Base-by-base conservation (phyloP, 305 asterid genomes). In the Stenogyne calaminthoides region DNA sequence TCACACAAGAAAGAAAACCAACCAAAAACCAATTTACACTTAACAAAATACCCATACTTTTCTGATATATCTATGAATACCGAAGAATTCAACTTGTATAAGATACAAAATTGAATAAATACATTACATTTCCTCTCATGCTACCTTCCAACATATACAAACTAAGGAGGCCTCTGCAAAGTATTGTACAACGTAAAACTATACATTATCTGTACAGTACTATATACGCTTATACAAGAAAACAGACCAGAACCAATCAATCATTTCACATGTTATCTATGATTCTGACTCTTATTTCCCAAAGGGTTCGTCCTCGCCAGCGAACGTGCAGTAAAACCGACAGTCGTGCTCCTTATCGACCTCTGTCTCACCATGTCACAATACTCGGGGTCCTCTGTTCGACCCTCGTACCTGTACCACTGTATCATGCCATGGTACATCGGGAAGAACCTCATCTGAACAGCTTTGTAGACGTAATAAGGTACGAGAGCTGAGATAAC, bases 321-420 rank as follows among this genome's bases (percentile, higher is more conserved):
- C 7, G 97, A 95, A n/a, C 98, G 96, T 4, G 99, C 99, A 9
- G 99, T 95, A 54, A 84, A 84, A 7, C 99, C 99, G 2, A 95
- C 99, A 0, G 97, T 95, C 0, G 85, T 88, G 25, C 84, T 78
- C 25, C 88, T 77, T 20, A 90, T 90, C 1, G 98, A 95, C 64
- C 97, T 86, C 78, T 95, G 91, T 34, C 97, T 79, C 69, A 90
- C 91, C 82, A 85, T 61, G 9, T 82, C 69, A 74, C 97, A 92
- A 63, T 76, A 95, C 29, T 87, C 96, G 0, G 94, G 92, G 47
- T 90, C 98, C 18, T 92, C 93, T 0, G 81, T 7, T 7, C 73
- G 79, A 0, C 98, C 99, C 86, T 95, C 97, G 19, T 84, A 54
- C 76, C 98, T 85, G 37, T 90, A 84, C 99, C 96, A 92, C 73